Percentiles rank a stretch among this genome's conserved stretches.
These are phyloP conservation scores for Macrophomina pseudophaseolina DNA, from an alignment of 2,329 filamentous ascomycete genomes.

Conservation along the genomic window DNA sequence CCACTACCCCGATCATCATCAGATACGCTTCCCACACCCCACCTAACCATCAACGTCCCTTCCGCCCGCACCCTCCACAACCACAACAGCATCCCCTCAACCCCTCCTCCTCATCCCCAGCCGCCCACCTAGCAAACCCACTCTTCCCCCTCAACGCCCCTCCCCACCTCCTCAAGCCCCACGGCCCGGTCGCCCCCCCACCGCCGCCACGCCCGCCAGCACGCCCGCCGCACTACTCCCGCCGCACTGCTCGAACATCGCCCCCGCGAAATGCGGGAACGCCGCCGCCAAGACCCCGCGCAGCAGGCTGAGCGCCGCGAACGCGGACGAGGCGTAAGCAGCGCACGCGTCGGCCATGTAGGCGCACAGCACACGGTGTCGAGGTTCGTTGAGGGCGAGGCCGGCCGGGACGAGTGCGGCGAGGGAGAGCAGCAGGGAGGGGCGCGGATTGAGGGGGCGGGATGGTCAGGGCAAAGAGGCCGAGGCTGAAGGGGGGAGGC, in stretches of 20 bases:
- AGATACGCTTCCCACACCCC: too few relatives aligned
- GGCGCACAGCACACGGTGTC: not conserved
- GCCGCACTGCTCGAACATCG: constrained; percentile 11
- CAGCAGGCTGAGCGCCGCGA: constrained; percentile 15
- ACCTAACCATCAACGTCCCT: too few relatives aligned
- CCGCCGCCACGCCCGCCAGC: constrained; percentile 14
- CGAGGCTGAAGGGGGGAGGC: too few relatives aligned
- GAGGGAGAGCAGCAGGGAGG: constrained; percentile 12
- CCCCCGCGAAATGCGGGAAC: constrained; percentile 11
- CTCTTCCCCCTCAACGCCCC: constrained; percentile 29
- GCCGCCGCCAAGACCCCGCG: constrained; percentile 13
- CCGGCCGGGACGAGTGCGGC: constrained; percentile 20
- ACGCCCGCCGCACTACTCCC: constrained; percentile 4
- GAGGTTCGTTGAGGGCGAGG: constrained; percentile 18
- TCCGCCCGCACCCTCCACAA: not conserved
- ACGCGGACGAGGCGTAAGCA: constrained; percentile 20
- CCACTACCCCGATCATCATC: too few relatives aligned
- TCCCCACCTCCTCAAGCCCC: constrained; percentile 30
- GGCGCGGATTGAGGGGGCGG: not conserved
- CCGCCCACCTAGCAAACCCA: constrained; percentile 24
- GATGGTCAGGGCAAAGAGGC: constrained; percentile 12
- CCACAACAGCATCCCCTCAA: not conserved
- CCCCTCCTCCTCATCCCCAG: not conserved
- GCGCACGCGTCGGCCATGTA: constrained; percentile 24
- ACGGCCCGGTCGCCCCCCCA: not conserved